Conservation (phyloP, 169 alveolate species). For the Prorocentrum cordatum region DNA sequence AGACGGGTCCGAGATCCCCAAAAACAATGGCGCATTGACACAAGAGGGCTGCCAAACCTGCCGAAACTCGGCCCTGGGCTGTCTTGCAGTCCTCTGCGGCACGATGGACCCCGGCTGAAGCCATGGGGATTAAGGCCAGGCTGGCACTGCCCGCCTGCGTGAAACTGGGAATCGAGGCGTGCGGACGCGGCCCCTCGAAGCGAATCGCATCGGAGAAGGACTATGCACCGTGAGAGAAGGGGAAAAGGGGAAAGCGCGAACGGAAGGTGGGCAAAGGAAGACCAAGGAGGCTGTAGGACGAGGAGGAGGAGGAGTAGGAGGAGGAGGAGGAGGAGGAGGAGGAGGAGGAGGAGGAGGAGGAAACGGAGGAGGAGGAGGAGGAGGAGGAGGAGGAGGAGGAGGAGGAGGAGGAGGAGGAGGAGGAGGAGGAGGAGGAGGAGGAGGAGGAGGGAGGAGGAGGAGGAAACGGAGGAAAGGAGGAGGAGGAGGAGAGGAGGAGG, state of each 20-base stretch:
- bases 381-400: not conserved
- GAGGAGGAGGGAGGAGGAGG: not conserved
- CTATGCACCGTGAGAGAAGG: not conserved
- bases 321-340: not conserved
- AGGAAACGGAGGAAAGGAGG: not conserved
- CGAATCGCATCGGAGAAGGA: too few relatives aligned
- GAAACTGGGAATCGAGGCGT: too few relatives aligned
- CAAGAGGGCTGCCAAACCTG: too few relatives aligned
- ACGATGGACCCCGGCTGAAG: too few relatives aligned
- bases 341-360: not conserved
- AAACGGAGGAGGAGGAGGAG: not conserved
- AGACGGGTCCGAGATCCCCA: too few relatives aligned
- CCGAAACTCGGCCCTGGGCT: too few relatives aligned
- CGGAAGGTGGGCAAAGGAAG: not conserved
- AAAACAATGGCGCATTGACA: too few relatives aligned
- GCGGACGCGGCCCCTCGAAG: too few relatives aligned
- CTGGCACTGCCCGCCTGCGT: too few relatives aligned
- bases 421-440: not conserved
- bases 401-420: not conserved
- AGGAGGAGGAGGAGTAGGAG: not conserved
- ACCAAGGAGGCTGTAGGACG: not conserved
- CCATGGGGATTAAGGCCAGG: too few relatives aligned
- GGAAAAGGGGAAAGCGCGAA: not conserved
- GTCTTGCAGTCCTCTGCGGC: too few relatives aligned
- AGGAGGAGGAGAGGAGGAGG: not conserved